Base-by-base conservation (phyloP, 352 stramenopile species). In the Aphanomyces invadans region DNA sequence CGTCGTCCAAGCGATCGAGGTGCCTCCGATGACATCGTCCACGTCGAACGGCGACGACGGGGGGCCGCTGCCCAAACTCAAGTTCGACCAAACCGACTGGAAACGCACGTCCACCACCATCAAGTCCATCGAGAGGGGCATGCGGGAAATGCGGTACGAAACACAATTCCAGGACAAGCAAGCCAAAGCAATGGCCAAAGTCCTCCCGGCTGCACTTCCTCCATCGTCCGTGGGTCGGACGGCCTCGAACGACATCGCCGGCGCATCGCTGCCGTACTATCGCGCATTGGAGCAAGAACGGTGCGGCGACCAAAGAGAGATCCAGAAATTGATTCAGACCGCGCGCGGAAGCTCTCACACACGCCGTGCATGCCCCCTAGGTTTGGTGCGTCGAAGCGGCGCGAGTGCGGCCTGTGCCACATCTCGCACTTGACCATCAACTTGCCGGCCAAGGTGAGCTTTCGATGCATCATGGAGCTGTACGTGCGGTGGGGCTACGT, bases 391-490 rank as follows among this genome's bases (percentile, higher is more conserved):
- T 75, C 74, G 46, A 81, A 84, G 55, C 80, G 80, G 21, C 61
- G 77, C 2, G 79, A 88, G 9, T 90, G 82, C 48, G 82, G 77
- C 31, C 69, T 90, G 5, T 90, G 82, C 38, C 72, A 82, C 19
- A 76, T 83, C 39, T 38, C 73, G 10, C 87, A 81, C 62, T 53
- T 89, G 19, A 69, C 70, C 39, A 71, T 77, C 45, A 90, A 89
- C 33, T 62, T 90, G 56, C 80, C 82, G 38, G 74, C 86, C 45
- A 74, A 74, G n/a, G 80, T 90, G 62, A 87, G 78, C 44, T 90
- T 89, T 71, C 81, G 83, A 60, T 87, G 82, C 68, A 77, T 90
- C 71, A 83, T 90, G 77, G 82, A 89, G 51, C 73, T 90, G 29
- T 78, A 90, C 42, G 71, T 75, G 4, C 61, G 74, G 53, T 90